Percentiles rank a stretch among this genome's conserved stretches.
These are phyloP conservation scores for Brassica cretica DNA, from an alignment of 345 rosid genomes.

Conservation along the genomic window DNA sequence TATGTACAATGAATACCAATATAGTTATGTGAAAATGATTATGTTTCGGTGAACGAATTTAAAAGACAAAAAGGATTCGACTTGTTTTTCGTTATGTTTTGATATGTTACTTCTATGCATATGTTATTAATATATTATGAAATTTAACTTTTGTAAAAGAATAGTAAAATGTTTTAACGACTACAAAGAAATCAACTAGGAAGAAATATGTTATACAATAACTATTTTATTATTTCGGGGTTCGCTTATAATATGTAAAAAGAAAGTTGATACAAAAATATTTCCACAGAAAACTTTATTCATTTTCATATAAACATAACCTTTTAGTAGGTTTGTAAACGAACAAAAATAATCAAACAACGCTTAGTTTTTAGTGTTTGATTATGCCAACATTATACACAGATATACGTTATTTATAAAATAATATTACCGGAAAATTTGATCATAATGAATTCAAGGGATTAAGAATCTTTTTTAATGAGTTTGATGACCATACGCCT, in stretches of 20 bases:
- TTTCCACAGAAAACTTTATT: no score
- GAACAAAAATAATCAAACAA: background rate
- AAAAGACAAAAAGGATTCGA: background rate
- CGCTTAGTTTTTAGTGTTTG: background rate
- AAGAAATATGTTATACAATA: background rate
- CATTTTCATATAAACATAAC: background rate
- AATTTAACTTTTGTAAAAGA: background rate
- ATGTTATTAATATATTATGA: background rate
- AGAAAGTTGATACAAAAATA: no score
- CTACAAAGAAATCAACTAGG: background rate
- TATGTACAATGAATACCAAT: background rate
- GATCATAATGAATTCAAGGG: background rate
- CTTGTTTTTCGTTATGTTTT: background rate
- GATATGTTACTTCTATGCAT: background rate
- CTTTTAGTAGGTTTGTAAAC: background rate
- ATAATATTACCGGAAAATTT: background rate
- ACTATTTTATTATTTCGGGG: background rate
- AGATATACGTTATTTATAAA: background rate
- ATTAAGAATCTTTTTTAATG: background rate
- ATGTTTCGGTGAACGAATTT: background rate
- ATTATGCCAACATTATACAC: background rate
- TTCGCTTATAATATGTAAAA: background rate
- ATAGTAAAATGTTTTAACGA: background rate
- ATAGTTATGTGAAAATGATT: background rate
- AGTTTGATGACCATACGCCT: conserved; percentile 10